Evolutionary conservation across 2,329 filamentous ascomycete genomes (phyloP).

Genomic region (Pseudonectria buxi): DNA sequence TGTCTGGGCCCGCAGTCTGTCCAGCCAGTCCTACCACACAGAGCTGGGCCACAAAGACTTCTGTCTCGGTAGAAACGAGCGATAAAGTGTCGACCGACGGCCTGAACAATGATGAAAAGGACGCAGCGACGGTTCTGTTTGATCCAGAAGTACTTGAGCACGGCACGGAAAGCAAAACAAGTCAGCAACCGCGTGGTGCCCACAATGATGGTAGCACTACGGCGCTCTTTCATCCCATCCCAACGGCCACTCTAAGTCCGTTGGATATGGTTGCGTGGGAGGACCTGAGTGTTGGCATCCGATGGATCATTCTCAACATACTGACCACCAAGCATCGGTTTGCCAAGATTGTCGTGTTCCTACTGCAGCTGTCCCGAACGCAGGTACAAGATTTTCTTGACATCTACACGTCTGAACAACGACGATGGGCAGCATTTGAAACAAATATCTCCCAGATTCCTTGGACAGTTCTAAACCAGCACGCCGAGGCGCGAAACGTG

Average conservation of each 20-base stretch:
- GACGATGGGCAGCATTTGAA: constrained; percentile 15
- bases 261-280: constrained; percentile 18
- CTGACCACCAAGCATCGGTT: constrained; percentile 15
- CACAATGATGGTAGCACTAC: no score
- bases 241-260: constrained; percentile 13
- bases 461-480: constrained; percentile 3
- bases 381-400: constrained; percentile 18
- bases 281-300: constrained; percentile 16
- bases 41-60: no score
- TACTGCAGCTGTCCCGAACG: constrained; percentile 12
- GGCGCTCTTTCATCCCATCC: neutral
- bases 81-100: no score
- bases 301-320: constrained; percentile 21
- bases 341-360: constrained; percentile 6
- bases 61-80: no score
- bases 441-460: constrained; percentile 7
- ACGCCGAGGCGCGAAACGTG: constrained; percentile 6
- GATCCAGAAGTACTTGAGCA: no score
- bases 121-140: no score
- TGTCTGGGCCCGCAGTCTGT: no score
- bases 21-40: no score
- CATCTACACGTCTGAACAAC: constrained; percentile 14
- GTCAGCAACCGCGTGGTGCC: no score
- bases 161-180: no score
- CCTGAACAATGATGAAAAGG: no score